Conservation (phyloP, 352 stramenopile species). For the Pythium monospermum region DNA sequence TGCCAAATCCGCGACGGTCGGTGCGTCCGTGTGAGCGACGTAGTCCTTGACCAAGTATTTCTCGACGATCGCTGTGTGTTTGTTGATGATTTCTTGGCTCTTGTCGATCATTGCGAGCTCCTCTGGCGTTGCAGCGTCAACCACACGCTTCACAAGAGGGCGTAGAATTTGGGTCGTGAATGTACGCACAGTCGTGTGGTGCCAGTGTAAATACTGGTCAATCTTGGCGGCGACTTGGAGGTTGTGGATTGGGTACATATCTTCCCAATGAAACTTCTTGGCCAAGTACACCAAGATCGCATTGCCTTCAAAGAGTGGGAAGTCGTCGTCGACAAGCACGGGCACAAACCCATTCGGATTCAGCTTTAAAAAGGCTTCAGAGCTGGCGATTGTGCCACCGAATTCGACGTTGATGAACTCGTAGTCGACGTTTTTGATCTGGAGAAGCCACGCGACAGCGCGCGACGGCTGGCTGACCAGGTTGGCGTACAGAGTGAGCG, state of each 20-base stretch:
- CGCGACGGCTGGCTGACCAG: conserved; percentile 53
- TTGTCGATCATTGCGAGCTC: conserved; percentile 28
- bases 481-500: conserved; percentile 55
- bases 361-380: conserved; percentile 42
- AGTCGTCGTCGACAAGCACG: conserved; percentile 50
- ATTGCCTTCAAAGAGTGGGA: conserved; percentile 47
- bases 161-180: conserved; percentile 45
- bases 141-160: conserved; percentile 26
- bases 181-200: conserved; percentile 51
- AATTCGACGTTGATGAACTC: conserved; percentile 34
- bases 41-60: conserved; percentile 44
- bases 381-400: conserved; percentile 32
- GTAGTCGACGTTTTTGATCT: conserved; percentile 37
- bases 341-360: conserved; percentile 52
- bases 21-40: conserved; percentile 38
- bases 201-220: conserved; percentile 67
- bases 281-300: conserved; percentile 53
- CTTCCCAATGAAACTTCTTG: conserved; percentile 50
- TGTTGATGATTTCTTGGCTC: conserved; percentile 33
- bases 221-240: conserved; percentile 44
- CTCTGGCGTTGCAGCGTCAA: conserved; percentile 30
- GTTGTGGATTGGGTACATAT: conserved; percentile 43
- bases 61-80: conserved; percentile 34
- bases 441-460: conserved; percentile 37
- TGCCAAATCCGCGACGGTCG: conserved; percentile 55